Percentiles rank a stretch among this genome's conserved stretches.
Conservation (phyloP, 805 yeast species). For the Wickerhamiella sorbophila region DNA sequence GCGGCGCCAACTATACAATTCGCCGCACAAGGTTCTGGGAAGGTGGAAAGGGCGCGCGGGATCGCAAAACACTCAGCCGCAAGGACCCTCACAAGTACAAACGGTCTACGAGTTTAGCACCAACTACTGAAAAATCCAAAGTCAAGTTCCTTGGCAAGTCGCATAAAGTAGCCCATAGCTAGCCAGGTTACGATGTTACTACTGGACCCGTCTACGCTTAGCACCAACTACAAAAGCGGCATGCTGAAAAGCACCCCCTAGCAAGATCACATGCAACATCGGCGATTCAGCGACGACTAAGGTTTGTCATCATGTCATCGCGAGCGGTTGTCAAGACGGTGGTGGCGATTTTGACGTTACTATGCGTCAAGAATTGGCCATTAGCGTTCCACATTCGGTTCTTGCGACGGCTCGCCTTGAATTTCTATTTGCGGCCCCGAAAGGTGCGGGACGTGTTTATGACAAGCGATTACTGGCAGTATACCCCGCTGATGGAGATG, state of each 20-base stretch:
- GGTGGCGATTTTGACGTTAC: slow-evolving; percentile 20
- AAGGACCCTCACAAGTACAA: slow-evolving; percentile 31
- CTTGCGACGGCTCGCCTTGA: slow-evolving; percentile 32
- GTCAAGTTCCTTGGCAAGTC: slow-evolving; percentile 15
- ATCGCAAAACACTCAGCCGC: slow-evolving; percentile 26
- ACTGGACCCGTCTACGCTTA: too few relatives aligned
- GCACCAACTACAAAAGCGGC: too few relatives aligned
- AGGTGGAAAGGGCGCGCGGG: slow-evolving; percentile 33
- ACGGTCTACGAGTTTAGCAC: slow-evolving; percentile 4
- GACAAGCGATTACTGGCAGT: slow-evolving; percentile 32
- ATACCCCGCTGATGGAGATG: slow-evolving; percentile 64
- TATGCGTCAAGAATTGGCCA: slow-evolving; percentile 53
- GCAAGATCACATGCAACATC: too few relatives aligned
- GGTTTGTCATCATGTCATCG: neutral
- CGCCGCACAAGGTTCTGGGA: slow-evolving; percentile 31
- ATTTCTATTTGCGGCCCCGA: slow-evolving; percentile 23
- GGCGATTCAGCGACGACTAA: too few relatives aligned
- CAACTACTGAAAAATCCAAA: slow-evolving; percentile 6
- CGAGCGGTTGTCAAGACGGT: slow-evolving; percentile 5
- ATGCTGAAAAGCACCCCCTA: too few relatives aligned
- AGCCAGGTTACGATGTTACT: too few relatives aligned
- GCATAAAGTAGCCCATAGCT: slow-evolving; percentile 2
- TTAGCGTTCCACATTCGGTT: slow-evolving; percentile 52
- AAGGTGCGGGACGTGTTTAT: slow-evolving; percentile 27
- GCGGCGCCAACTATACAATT: slow-evolving; percentile 25